Base-by-base conservation (phyloP, 192 early-diverging fungal genomes). In the Backusella westeae region DNA sequence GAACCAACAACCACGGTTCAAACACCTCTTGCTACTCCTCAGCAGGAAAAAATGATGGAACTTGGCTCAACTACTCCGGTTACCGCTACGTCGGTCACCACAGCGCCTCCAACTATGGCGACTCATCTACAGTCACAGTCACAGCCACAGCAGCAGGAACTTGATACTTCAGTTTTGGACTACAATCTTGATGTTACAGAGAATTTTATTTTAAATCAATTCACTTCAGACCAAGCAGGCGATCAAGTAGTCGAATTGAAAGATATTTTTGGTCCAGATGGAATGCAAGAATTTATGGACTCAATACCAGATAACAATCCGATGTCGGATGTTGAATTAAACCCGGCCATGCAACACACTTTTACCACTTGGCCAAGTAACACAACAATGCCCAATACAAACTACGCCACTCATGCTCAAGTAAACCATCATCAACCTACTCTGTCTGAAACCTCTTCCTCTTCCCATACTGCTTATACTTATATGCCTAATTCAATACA, bases 141-240 rank as follows among this genome's bases (percentile, higher is more conserved):
- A 42, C 36, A 46, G 41, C 2, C 3, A 23, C 69, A 17, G 0
- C 69, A 71, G 42, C n/a, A 21, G 17, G 19, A 41, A 39, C 26
- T 23, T 34, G 44, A 29, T 63, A 10, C 56, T 9, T 63, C 56
- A 4, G 56, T 63, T n/a, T 38, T 23, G 23, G 34, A 36, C 4
- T 23, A 39, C 26, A 36, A 41, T 69, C 34, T 39, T 39, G 68
- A 41, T 39, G 63, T 66, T 17, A 78, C 78, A 34, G 73, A 77
- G 29, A 81, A 78, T 26, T 86, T 76, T n/a, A 41, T 77, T n/a
- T 53, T 86, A 32, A 81, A 81, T 71, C 85, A 84, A 68, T 86
- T 80, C 67, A 86, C 85, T 3, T 84, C 78, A 44, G 85, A 86
- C 39, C 85, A 86, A 78, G 78, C 78, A 34, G 74, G 71, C 29